phyloP scores from a whole-genome alignment of 208 protist species.

The Trypanosoma mega region DNA sequence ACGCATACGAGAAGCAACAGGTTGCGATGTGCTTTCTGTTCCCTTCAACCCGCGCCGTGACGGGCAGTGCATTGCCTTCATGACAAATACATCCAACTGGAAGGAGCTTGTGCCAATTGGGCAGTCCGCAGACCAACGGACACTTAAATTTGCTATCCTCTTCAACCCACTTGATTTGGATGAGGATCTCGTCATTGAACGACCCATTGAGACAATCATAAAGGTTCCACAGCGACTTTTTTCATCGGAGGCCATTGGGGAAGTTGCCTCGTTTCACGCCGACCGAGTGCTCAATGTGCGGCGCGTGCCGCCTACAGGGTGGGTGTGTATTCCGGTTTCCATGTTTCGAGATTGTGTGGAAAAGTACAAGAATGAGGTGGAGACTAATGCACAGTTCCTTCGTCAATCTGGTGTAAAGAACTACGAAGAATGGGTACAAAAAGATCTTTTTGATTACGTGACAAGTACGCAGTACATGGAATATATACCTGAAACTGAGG shows the following conservation, averaged over 20 bases:
- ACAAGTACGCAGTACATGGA: background rate
- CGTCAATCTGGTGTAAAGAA: slow-evolving; percentile 12
- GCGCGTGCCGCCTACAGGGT: slow-evolving; percentile 38
- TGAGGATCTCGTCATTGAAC: slow-evolving; percentile 6
- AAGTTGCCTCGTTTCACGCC: slow-evolving; percentile 27
- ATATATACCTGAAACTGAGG: background rate
- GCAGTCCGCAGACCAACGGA: slow-evolving; percentile 24
- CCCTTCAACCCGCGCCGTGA: slow-evolving; percentile 33
- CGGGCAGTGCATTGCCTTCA: slow-evolving; percentile 21
- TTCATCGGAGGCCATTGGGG: slow-evolving; percentile 22
- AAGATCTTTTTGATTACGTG: slow-evolving; percentile 32
- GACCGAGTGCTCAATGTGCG: slow-evolving; percentile 32
- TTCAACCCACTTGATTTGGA: slow-evolving; percentile 19
- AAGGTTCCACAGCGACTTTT: slow-evolving; percentile 41
- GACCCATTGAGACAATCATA: slow-evolving; percentile 23
- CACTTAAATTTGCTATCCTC: slow-evolving; percentile 32
- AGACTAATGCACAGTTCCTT: slow-evolving; percentile 20
- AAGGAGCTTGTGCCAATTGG: slow-evolving; percentile 25
- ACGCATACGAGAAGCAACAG: slow-evolving; percentile 20
- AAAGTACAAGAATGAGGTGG: slow-evolving; percentile 20
- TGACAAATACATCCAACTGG: slow-evolving; percentile 35
- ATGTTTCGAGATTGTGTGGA: slow-evolving; percentile 24
- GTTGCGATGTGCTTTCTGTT: slow-evolving; percentile 35
- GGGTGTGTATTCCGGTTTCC: slow-evolving; percentile 26
- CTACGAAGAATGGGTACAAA: slow-evolving; percentile 35